These are phyloP conservation scores for Fusarium irregulare DNA, from an alignment of 2,329 filamentous ascomycete species.

Conservation along the genomic window DNA sequence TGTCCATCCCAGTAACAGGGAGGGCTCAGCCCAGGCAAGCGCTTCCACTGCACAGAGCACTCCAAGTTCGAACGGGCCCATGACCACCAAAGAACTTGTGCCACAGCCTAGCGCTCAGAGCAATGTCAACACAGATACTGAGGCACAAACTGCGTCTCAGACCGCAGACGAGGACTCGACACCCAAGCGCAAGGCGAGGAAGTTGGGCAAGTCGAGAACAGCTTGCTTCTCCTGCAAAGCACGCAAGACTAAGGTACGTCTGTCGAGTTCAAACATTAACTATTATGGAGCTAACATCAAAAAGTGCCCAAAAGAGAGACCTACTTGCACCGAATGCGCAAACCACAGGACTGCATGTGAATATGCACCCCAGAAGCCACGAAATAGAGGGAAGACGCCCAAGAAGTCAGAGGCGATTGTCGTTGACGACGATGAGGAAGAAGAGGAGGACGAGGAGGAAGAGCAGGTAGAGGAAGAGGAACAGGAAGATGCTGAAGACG, in stretches of 20 bases:
- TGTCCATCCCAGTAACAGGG: conserved; percentile 61
- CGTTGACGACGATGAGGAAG: conserved; percentile 28
- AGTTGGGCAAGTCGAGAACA: conserved; percentile 48
- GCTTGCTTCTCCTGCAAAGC: conserved; percentile 54
- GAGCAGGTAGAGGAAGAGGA: conserved; percentile 16
- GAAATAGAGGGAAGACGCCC: conserved; percentile 37
- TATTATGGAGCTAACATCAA: background rate
- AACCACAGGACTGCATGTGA: conserved; percentile 50
- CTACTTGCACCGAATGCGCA: conserved; percentile 55
- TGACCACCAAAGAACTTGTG: conserved; percentile 49
- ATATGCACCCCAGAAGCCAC: conserved; percentile 52
- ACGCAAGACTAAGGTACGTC: conserved; percentile 54
- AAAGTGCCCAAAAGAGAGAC: conserved; percentile 57
- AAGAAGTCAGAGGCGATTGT: conserved; percentile 27
- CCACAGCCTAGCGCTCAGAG: conserved; percentile 39
- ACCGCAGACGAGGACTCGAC: conserved; percentile 5
- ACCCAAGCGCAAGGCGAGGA: conserved; percentile 30
- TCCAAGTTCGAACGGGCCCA: conserved; percentile 42
- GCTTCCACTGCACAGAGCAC: conserved; percentile 42
- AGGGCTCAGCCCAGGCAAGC: conserved; percentile 46
- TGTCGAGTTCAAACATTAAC: background rate
- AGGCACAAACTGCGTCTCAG: background rate
- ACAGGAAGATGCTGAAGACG: conserved; percentile 19
- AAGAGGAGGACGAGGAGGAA: conserved; percentile 34
- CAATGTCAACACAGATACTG: conserved; percentile 23